phyloP scores from a whole-genome alignment of 306 rosid genomes.

The Coriaria nepalensis region DNA sequence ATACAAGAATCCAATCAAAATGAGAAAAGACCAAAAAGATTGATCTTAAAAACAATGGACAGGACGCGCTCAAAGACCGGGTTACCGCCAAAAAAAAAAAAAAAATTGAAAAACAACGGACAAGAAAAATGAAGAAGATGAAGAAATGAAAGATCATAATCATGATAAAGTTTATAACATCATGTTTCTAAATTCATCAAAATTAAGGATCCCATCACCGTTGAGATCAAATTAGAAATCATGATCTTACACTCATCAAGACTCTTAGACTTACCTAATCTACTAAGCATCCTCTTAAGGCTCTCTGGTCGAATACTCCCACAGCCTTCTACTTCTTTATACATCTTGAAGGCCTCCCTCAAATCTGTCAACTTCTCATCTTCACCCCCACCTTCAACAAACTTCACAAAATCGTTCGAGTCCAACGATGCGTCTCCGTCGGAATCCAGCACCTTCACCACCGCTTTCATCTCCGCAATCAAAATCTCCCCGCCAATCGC shows the following conservation, averaged over 20 bases:
- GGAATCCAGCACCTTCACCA: conserved; percentile 25
- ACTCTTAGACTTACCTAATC: conserved; percentile 53
- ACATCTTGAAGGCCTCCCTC: conserved; percentile 64
- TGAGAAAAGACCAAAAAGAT: no score
- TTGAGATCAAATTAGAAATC: conserved; percentile 65
- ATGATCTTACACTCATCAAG: conserved; percentile 43
- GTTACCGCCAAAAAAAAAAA: not conserved
- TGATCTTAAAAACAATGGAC: no score
- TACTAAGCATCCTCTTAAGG: conserved; percentile 52
- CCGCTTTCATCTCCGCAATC: conserved; percentile 29
- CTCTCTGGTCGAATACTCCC: conserved; percentile 66
- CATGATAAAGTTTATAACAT: conserved; percentile 46
- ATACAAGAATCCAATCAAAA: no score
- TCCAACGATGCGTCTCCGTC: conserved; percentile 57
- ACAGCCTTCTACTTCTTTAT: conserved; percentile 63
- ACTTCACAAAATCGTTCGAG: conserved; percentile 52
- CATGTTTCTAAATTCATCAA: conserved; percentile 75
- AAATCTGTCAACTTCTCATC: conserved; percentile 55
- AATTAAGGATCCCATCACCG: conserved; percentile 68
- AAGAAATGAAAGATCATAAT: no score
- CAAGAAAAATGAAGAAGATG: not conserved
- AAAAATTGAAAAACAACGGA: not conserved
- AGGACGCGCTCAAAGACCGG: no score
- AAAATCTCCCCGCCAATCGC: conserved; percentile 26
- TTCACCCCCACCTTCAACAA: conserved; percentile 54